Evolutionary conservation across 768 basidiomycete species (phyloP).

Genomic region (Cyclocybe aegerita): DNA sequence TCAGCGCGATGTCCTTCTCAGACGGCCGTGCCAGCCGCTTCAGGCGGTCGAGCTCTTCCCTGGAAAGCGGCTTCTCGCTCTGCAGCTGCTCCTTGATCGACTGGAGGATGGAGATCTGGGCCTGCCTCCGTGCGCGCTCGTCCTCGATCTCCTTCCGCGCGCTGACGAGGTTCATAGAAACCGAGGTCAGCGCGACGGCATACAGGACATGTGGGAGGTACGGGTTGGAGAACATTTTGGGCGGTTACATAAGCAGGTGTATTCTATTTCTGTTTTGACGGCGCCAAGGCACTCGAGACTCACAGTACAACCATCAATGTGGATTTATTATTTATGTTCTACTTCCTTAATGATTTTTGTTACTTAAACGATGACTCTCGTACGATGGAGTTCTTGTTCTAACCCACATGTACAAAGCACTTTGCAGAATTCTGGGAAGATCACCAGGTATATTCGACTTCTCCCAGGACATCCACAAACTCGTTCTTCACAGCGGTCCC

Average conservation of each 20-base stretch:
- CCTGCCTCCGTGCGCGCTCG: conserved; percentile 52
- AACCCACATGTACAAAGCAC: too few species aligned
- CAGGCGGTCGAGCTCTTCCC: conserved; percentile 53
- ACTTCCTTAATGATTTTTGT: too few species aligned
- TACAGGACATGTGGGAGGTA: conserved; percentile 69
- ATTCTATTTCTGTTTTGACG: neutral
- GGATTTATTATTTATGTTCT: too few species aligned
- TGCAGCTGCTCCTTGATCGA: conserved; percentile 54
- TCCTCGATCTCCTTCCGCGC: conserved; percentile 49
- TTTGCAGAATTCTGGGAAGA: neutral
- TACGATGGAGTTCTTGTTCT: too few species aligned
- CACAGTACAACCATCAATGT: neutral
- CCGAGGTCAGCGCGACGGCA: conserved; percentile 62
- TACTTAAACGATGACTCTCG: too few species aligned
- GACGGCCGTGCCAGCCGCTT: conserved; percentile 48
- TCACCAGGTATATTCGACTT: neutral
- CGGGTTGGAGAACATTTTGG: conserved; percentile 22
- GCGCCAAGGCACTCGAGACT: too few species aligned
- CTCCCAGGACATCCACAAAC: too few species aligned
- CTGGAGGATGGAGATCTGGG: conserved; percentile 63
- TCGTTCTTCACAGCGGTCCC: too few species aligned
- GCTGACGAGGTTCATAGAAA: conserved; percentile 65
- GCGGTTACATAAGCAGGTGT: neutral
- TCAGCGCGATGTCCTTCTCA: neutral
- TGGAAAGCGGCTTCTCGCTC: conserved; percentile 41